Percentiles rank a stretch among this genome's conserved stretches.
These are phyloP conservation scores for Hyparrhenia diplandra DNA, from an alignment of 176 grass and related monocot genomes.

Conservation along the genomic window DNA sequence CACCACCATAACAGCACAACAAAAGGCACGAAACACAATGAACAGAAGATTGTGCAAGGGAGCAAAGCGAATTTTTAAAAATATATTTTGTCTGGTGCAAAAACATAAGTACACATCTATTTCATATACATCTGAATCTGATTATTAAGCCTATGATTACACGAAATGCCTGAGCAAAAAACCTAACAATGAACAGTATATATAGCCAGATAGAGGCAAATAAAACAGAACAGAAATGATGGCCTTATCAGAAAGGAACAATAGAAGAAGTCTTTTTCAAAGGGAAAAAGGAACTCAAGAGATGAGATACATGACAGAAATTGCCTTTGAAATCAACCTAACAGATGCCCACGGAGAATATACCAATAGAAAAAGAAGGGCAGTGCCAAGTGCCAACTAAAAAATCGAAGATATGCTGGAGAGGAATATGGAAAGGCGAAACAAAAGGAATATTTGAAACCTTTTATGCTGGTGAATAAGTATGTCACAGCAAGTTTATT, in stretches of 20 bases:
- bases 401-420: slow-evolving; percentile 39
- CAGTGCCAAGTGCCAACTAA: slow-evolving; percentile 19
- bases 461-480: slow-evolving; percentile 33
- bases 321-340: slow-evolving; percentile 5
- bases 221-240: slow-evolving; percentile 20
- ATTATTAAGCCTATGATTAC: slow-evolving; percentile 1
- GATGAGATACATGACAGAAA: slow-evolving; percentile 15
- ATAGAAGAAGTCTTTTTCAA: neutral
- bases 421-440: slow-evolving; percentile 23
- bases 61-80: neutral
- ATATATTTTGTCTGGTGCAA: slow-evolving; percentile 1
- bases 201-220: neutral
- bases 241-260: slow-evolving; percentile 9
- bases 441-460: slow-evolving; percentile 43
- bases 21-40: neutral
- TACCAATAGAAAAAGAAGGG: slow-evolving; percentile 14
- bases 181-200: neutral
- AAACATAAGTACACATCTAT: neutral
- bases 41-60: neutral
- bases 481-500: slow-evolving; percentile 18
- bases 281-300: neutral
- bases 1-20: neutral
- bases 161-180: neutral
- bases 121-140: slow-evolving; percentile 4
- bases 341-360: slow-evolving; percentile 6